Conservation (phyloP, 345 rosid genomes). For the Litchi chinensis region DNA sequence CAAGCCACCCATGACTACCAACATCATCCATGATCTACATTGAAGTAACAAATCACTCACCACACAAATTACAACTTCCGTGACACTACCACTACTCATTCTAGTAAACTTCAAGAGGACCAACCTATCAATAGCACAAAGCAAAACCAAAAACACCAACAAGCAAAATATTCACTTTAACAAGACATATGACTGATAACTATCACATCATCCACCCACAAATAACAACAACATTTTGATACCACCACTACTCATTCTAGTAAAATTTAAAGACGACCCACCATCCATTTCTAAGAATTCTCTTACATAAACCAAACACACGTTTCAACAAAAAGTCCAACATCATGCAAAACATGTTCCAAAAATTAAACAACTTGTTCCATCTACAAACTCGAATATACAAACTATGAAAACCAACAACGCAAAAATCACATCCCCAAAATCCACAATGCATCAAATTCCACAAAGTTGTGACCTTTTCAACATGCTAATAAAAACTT, state of each 20-base stretch:
- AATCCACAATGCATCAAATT: background rate
- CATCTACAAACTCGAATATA: background rate
- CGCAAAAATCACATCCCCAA: background rate
- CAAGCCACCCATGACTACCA: background rate
- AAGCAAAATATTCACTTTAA: too few relatives aligned
- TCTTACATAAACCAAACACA: background rate
- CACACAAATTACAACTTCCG: background rate
- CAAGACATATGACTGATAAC: too few relatives aligned
- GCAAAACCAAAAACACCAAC: too few relatives aligned
- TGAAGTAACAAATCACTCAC: background rate
- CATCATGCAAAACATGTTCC: background rate
- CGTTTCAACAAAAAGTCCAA: background rate
- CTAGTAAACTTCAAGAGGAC: background rate
- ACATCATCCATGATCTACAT: background rate
- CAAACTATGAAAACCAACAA: background rate
- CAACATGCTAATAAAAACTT: background rate
- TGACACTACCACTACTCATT: background rate
- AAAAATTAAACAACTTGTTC: background rate
- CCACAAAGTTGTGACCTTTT: background rate
- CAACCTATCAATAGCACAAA: too few relatives aligned
- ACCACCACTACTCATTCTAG: background rate
- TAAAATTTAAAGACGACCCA: background rate
- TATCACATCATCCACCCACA: background rate
- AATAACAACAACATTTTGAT: background rate
- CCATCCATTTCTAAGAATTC: background rate